Evolutionary conservation across 192 early-diverging fungal genomes (phyloP), one percentile per base, ranked within the genome.

Genomic region (Coemansia sp.): DNA sequence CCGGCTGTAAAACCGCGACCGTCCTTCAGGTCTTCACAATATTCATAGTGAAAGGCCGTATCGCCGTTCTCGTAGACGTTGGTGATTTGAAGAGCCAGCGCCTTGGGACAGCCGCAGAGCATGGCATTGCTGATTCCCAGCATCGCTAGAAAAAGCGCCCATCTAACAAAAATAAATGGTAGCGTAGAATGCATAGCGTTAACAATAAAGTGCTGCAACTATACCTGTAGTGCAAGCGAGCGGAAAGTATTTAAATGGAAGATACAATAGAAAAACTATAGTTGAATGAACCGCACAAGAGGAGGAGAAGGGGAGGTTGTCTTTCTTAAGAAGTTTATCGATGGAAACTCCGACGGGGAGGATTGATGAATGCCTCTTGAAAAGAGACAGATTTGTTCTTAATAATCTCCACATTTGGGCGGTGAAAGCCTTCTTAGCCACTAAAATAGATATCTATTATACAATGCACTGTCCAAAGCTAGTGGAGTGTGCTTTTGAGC

Each of bases 41-140:
- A 72, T 3, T 78, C 76, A 39, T 78, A 78, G 56, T 73, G 76
- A 6, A 73, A 68, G 3, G 53, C 52, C 0, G 69, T 72, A 52
- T 78, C 76, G 14, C 70, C 70, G 20, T 72, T 72, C 60, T 73
- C 76, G 34, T 73, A 70, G 1, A 77, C 61, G 21, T 71, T 71
- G n/a, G 76, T 77, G 16, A 77, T 45, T 31, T 53, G 23, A 26
- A 78, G 36, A 8, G 76, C 70, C 31, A 73, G 62, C 10, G 59
- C 39, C 63, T 78, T 72, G 31, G 70, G 33, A 28, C 76, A 78
- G 4, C 52, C 55, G 10, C 62, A 52, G 1, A 86, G 73, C 14
- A 59, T 63, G 10, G 73, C 72, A 45, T 45, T n/a, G 23, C 42
- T 52, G n/a, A 31, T 14, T 1, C 50, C 12, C n/a, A 53, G 6